Conservation (phyloP, 2,329 filamentous ascomycete species). For the Aspergillus costaricaensis region DNA sequence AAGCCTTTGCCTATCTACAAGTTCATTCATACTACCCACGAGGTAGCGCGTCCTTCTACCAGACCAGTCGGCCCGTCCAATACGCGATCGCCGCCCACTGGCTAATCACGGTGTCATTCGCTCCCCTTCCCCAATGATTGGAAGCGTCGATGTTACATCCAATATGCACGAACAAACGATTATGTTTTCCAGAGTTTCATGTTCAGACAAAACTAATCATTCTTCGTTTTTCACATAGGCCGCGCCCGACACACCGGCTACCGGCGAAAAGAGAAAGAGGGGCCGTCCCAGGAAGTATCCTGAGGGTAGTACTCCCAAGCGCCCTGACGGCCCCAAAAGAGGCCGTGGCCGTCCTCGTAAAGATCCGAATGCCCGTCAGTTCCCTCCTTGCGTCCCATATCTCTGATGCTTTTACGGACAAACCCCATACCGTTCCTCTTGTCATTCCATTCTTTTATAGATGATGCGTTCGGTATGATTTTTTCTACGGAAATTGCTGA, state of each 20-base stretch:
- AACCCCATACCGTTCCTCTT: neutral
- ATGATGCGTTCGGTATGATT: neutral
- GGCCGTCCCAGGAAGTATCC: constrained; percentile 39
- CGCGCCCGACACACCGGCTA: constrained; percentile 22
- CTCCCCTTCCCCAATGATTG: neutral
- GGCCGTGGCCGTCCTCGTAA: constrained; percentile 38
- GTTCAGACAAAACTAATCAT: neutral
- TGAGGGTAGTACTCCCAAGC: constrained; percentile 24
- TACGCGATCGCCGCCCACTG: constrained; percentile 15
- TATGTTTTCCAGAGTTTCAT: neutral
- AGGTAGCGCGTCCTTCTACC: constrained; percentile 19
- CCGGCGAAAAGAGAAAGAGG: constrained; percentile 35
- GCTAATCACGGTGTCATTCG: constrained; percentile 6
- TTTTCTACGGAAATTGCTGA: constrained; percentile 1
- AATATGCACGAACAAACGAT: neutral
- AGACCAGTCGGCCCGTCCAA: constrained; percentile 4
- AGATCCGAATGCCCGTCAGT: constrained; percentile 15
- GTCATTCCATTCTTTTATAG: neutral
- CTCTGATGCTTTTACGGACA: neutral
- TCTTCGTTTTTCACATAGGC: constrained; percentile 5
- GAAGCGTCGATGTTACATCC: neutral
- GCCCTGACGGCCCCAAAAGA: constrained; percentile 32
- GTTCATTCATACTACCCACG: neutral
- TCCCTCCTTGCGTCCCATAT: neutral
- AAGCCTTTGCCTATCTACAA: constrained; percentile 8